A percentile compares a stretch with the other conserved stretches of the same genome.
Conservation (phyloP, 495 filamentous ascomycete genomes). For the Talaromyces nanjingensis region DNA sequence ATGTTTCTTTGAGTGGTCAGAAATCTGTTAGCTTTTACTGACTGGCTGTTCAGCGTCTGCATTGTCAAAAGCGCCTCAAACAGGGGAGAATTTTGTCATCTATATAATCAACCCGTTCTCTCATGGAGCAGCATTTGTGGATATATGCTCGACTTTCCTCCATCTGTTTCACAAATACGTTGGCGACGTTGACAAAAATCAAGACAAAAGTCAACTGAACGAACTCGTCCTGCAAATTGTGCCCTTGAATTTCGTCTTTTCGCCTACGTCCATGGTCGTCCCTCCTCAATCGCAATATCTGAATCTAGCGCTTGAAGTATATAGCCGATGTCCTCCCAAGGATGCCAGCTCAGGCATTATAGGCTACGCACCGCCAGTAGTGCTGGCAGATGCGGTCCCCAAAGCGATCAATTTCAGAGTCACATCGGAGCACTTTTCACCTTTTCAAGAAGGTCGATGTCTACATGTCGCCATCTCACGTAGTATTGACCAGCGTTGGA, state of each 20-base stretch:
- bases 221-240: conserved; percentile 82
- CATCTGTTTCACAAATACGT: conserved; percentile 65
- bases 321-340: conserved; percentile 69
- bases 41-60: conserved; percentile 28
- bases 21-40: conserved; percentile 2
- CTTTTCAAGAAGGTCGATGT: conserved; percentile 75
- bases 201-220: conserved; percentile 45
- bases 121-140: conserved; percentile 55
- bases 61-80: conserved; percentile 36
- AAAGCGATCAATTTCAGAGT: conserved; percentile 75
- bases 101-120: conserved; percentile 77
- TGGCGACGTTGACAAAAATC: conserved; percentile 37
- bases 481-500: conserved; percentile 77
- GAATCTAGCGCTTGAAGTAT: conserved; percentile 74
- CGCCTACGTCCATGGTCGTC: conserved; percentile 57
- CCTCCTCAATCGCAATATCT: conserved; percentile 58
- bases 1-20: conserved; percentile 13
- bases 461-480: conserved; percentile 84
- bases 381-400: conserved; percentile 67
- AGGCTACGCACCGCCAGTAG: conserved; percentile 60
- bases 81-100: conserved; percentile 66
- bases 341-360: conserved; percentile 28
- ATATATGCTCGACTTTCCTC: conserved; percentile 74
- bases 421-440: conserved; percentile 43
- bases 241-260: conserved; percentile 63